Evolutionary conservation across 176 grass and related monocot genomes (phyloP).

Genomic region (Oryza punctata): DNA sequence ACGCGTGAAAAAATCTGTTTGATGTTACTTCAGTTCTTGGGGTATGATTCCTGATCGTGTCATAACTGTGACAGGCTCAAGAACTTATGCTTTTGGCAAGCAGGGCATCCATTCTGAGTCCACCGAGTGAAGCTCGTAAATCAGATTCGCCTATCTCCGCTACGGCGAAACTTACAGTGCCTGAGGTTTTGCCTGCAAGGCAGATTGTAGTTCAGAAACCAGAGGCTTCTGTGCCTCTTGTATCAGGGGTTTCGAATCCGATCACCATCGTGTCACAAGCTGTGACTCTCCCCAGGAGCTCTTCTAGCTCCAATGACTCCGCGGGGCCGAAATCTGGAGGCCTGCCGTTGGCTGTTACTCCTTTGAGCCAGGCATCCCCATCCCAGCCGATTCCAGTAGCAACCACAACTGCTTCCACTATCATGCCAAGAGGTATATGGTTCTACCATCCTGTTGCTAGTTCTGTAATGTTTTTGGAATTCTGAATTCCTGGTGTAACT

Average conservation of each 20-base stretch:
- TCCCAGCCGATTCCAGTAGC: conserved; percentile 32
- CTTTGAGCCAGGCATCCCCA: conserved; percentile 30
- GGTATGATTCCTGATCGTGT: conserved; percentile 33
- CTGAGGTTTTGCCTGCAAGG: conserved; percentile 47
- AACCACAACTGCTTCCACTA: conserved; percentile 33
- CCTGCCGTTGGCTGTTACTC: conserved; percentile 25
- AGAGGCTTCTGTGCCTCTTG: conserved; percentile 28
- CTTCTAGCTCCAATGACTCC: conserved; percentile 53
- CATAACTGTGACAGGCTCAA: conserved; percentile 51
- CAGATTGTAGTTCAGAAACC: conserved; percentile 36
- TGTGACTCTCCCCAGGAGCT: conserved; percentile 30
- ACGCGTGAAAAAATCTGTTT: conserved; percentile 11
- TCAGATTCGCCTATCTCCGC: conserved; percentile 7
- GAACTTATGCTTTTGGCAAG: conserved; percentile 76
- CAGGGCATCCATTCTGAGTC: conserved; percentile 48
- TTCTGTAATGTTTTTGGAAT: not conserved
- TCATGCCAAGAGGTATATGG: conserved; percentile 68
- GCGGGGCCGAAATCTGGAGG: conserved; percentile 28
- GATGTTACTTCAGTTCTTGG: conserved; percentile 7
- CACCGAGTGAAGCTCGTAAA: conserved; percentile 24
- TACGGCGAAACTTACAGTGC: conserved; percentile 36
- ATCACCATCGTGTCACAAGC: conserved; percentile 34
- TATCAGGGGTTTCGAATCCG: conserved; percentile 44
- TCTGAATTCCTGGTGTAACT: not conserved
- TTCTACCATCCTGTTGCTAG: conserved; percentile 13